Percentiles rank a stretch among this genome's conserved stretches.
These are phyloP conservation scores for Jacaranda mimosifolia DNA, from an alignment of 257 asterid genomes.

Conservation along the genomic window DNA sequence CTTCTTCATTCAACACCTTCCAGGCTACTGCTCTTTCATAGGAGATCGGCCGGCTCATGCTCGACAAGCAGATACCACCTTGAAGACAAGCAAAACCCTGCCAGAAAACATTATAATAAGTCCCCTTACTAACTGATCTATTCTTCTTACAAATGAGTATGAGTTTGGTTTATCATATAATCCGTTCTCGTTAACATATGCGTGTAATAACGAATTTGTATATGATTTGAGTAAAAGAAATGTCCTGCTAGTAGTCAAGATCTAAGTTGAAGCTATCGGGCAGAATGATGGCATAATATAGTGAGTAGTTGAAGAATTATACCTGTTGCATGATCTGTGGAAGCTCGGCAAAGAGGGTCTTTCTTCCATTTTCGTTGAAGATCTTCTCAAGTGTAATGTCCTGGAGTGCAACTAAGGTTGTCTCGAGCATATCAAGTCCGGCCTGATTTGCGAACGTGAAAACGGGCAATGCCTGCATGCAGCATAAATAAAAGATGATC, in stretches of 20 bases:
- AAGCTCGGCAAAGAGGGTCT: slow-evolving; percentile 78
- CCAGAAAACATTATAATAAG: slow-evolving; percentile 8
- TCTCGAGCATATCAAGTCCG: slow-evolving; percentile 98
- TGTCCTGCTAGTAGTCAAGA: no score
- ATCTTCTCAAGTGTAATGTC: slow-evolving; percentile 89
- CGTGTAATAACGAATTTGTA: no score
- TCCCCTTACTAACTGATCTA: not conserved
- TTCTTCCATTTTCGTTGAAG: slow-evolving; percentile 79
- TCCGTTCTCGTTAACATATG: no score
- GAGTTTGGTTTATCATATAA: not conserved
- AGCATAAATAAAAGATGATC: not conserved
- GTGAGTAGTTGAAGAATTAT: not conserved
- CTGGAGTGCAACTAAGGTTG: slow-evolving; percentile 85
- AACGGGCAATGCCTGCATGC: slow-evolving; percentile 84
- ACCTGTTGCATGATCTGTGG: slow-evolving; percentile 95
- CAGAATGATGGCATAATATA: not conserved
- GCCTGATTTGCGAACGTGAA: slow-evolving; percentile 93
- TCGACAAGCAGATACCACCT: slow-evolving; percentile 93
- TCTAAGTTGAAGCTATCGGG: no score
- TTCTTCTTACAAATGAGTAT: not conserved
- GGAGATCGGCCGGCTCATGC: slow-evolving; percentile 94
- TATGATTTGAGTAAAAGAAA: no score
- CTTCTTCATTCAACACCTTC: slow-evolving; percentile 92
- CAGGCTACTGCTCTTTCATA: slow-evolving; percentile 94
- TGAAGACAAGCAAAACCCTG: slow-evolving; percentile 91